A percentile compares a stretch with the other conserved stretches of the same genome.
Evolutionary conservation across 2,329 filamentous ascomycete species (phyloP).

Genomic region (Pyricularia sp.): DNA sequence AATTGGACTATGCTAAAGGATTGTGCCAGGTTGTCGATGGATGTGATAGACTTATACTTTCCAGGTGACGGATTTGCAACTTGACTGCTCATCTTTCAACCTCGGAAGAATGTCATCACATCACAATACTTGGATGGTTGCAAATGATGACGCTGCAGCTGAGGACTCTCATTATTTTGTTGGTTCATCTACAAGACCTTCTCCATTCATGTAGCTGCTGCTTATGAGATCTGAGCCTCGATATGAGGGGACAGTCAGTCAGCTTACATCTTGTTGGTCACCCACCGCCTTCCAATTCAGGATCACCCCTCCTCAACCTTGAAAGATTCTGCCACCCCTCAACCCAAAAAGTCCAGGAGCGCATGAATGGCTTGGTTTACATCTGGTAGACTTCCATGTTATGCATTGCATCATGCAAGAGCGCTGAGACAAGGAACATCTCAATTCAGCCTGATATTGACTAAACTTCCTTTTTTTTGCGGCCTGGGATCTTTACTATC

Average conservation of each 20-base stretch:
- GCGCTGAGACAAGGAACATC: neutral
- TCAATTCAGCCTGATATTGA: neutral
- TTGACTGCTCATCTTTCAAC: neutral
- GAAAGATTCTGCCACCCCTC: conserved; percentile 2
- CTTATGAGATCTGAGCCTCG: neutral
- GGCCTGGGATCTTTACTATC: neutral
- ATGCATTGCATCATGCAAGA: neutral
- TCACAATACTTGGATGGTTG: neutral
- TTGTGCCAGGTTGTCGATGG: neutral
- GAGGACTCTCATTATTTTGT: neutral
- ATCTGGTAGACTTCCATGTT: neutral
- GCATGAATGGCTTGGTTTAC: neutral
- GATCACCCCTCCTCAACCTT: neutral
- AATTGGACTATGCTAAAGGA: neutral
- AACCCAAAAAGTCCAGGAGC: neutral
- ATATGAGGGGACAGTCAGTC: neutral
- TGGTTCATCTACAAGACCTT: neutral
- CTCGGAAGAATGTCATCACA: neutral
- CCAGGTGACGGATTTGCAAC: neutral
- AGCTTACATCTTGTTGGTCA: neutral
- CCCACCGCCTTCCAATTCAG: neutral
- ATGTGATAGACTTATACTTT: neutral
- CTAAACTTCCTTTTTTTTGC: neutral
- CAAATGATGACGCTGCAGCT: neutral
- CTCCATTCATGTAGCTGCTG: neutral